Evolutionary conservation across 768 basidiomycete genomes (phyloP).

Genomic region (Tricholoma terreum): DNA sequence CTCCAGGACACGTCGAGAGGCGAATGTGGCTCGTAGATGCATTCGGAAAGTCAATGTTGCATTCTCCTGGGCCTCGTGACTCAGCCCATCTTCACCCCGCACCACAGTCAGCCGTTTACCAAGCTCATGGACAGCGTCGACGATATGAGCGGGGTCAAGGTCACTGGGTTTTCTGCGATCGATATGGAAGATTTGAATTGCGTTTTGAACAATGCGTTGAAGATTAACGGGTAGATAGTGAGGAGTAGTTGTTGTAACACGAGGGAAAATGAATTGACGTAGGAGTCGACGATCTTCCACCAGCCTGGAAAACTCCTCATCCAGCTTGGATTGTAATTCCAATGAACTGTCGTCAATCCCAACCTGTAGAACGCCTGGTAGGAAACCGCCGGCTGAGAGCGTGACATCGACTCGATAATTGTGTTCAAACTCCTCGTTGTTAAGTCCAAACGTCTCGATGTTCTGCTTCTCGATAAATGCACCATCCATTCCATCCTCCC

Average conservation of each 20-base stretch:
- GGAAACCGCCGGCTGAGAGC: constrained; percentile 76
- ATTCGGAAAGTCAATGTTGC: constrained; percentile 91
- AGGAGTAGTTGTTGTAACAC: constrained; percentile 62
- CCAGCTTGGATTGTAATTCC: constrained; percentile 80
- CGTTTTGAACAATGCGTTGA: constrained; percentile 92
- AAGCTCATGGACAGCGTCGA: constrained; percentile 76
- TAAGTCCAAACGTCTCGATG: constrained; percentile 85
- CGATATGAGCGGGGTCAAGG: constrained; percentile 82
- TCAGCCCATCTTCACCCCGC: constrained; percentile 79
- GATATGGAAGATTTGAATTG: constrained; percentile 95
- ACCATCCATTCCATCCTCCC: constrained; percentile 99
- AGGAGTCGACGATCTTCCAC: constrained; percentile 73
- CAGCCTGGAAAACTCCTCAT: constrained; percentile 63
- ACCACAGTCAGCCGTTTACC: constrained; percentile 77
- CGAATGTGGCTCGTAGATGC: constrained; percentile 88
- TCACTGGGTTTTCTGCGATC: constrained; percentile 92
- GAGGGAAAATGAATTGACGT: constrained; percentile 82
- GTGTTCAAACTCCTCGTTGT: constrained; percentile 80
- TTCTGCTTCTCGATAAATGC: constrained; percentile 96
- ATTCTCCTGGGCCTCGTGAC: constrained; percentile 77
- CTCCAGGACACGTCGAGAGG: constrained; percentile 84
- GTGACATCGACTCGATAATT: constrained; percentile 95
- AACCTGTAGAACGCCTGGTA: constrained; percentile 76
- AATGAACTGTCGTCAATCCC: constrained; percentile 83
- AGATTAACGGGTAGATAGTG: constrained; percentile 96